A percentile compares a stretch with the other conserved stretches of the same genome.
These are phyloP conservation scores for Colletotrichum siamense DNA, from an alignment of 2,329 filamentous ascomycete genomes.

Conservation along the genomic window DNA sequence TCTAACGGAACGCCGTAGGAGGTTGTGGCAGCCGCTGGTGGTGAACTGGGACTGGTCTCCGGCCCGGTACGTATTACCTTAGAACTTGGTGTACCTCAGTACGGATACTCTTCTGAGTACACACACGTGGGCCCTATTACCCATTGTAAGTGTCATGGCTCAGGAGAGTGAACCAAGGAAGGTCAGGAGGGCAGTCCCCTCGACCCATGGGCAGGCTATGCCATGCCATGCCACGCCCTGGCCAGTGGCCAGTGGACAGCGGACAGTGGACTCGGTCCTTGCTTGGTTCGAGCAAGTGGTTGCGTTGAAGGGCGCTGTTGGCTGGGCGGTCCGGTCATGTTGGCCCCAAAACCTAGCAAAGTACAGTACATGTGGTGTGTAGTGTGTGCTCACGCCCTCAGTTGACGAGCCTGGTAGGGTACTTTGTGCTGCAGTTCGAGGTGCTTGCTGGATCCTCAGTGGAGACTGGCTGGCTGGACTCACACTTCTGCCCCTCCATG, in stretches of 20 bases:
- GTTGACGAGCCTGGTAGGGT: not conserved
- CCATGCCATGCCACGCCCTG: not conserved
- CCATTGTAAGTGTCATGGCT: not conserved
- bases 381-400: not conserved
- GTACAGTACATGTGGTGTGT: not conserved
- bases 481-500: not conserved
- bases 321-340: not conserved
- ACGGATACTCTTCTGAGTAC: not conserved
- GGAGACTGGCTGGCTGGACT: constrained; percentile 4
- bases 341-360: not conserved
- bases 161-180: not conserved
- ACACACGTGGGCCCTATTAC: not conserved
- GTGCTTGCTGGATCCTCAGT: not conserved
- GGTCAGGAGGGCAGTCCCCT: not conserved
- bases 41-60: not conserved
- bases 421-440: not conserved
- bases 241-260: not conserved
- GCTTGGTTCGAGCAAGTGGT: not conserved
- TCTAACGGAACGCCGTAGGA: not conserved
- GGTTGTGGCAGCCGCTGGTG: not conserved
- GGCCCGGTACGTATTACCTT: not conserved
- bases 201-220: not conserved
- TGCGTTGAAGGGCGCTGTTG: not conserved
- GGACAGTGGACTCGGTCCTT: not conserved
- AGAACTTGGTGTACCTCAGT: not conserved